A percentile compares a stretch with the other conserved stretches of the same genome.
phyloP scores from a whole-genome alignment of 2,329 filamentous ascomycete species.

The Leptosphaerulina australis region DNA sequence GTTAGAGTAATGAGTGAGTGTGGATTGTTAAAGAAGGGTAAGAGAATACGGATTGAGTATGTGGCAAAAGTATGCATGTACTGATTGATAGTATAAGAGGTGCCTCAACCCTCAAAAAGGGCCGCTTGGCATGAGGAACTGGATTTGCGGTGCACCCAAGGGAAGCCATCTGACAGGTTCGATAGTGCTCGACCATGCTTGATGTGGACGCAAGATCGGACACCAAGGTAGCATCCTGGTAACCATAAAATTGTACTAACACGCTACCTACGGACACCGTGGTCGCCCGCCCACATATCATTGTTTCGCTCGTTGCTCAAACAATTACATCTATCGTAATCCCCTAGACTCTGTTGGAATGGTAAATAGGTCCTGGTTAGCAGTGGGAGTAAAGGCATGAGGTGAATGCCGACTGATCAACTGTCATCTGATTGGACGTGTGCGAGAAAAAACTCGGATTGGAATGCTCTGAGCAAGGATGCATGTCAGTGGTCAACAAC shows the following conservation, averaged over 20 bases:
- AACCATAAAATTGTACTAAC: constrained; percentile 43
- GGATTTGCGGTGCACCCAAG: constrained; percentile 33
- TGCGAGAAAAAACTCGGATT: constrained; percentile 43
- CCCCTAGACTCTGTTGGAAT: constrained; percentile 38
- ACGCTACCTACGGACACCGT: constrained; percentile 35
- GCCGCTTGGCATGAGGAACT: constrained; percentile 29
- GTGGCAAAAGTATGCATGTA: constrained; percentile 32
- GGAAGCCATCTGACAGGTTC: constrained; percentile 34
- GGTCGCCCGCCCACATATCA: constrained; percentile 26
- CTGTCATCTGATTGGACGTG: constrained; percentile 46
- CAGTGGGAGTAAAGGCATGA: constrained; percentile 46
- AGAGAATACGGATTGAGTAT: constrained; percentile 30
- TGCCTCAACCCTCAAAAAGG: constrained; percentile 34
- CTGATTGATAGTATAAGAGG: constrained; percentile 42
- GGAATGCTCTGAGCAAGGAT: constrained; percentile 46
- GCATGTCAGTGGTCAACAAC: constrained; percentile 47
- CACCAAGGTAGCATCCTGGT: constrained; percentile 40
- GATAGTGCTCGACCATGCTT: constrained; percentile 40
- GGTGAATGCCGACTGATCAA: constrained; percentile 39
- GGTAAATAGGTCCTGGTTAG: constrained; percentile 46
- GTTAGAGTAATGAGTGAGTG: constrained; percentile 55
- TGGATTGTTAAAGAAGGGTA: constrained; percentile 38
- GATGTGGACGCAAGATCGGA: constrained; percentile 31
- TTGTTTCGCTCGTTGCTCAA: constrained; percentile 41
- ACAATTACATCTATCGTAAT: constrained; percentile 39